phyloP scores from a whole-genome alignment of 2,329 filamentous ascomycete genomes.

The Hymenoscyphus fructigenus region DNA sequence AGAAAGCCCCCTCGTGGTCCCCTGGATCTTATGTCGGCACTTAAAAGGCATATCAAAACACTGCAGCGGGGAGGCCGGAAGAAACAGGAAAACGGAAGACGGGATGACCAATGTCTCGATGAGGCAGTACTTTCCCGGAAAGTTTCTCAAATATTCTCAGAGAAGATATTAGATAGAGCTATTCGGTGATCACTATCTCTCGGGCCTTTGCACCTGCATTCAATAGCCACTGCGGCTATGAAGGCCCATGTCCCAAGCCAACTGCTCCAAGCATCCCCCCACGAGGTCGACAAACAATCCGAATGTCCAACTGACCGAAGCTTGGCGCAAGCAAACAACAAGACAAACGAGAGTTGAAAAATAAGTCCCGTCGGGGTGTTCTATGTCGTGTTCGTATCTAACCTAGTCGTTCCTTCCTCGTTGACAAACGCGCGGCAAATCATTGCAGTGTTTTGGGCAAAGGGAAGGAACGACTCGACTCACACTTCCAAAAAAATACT shows the following conservation, averaged over 20 bases:
- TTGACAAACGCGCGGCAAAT: too few species aligned
- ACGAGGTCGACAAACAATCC: too few species aligned
- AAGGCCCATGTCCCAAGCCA: not conserved
- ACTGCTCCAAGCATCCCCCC: not conserved
- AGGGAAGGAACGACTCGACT: too few species aligned
- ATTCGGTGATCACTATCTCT: not conserved
- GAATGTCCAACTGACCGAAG: not conserved
- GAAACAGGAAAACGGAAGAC: not conserved
- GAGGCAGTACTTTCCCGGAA: not conserved
- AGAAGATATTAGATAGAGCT: not conserved
- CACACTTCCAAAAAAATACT: too few species aligned
- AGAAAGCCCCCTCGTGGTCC: not conserved
- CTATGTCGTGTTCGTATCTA: too few species aligned
- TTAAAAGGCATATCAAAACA: not conserved
- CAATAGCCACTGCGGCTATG: not conserved
- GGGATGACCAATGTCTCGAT: not conserved
- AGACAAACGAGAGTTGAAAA: too few species aligned
- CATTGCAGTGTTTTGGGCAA: too few species aligned
- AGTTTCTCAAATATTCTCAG: not conserved
- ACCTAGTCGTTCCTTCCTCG: too few species aligned
- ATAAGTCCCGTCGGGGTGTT: too few species aligned
- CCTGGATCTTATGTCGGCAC: not conserved
- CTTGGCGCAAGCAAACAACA: too few species aligned
- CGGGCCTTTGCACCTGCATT: not conserved
- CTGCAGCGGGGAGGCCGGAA: not conserved